Evolutionary conservation across 331 rosid genomes (phyloP).

Genomic region (Dryas integrifolia): DNA sequence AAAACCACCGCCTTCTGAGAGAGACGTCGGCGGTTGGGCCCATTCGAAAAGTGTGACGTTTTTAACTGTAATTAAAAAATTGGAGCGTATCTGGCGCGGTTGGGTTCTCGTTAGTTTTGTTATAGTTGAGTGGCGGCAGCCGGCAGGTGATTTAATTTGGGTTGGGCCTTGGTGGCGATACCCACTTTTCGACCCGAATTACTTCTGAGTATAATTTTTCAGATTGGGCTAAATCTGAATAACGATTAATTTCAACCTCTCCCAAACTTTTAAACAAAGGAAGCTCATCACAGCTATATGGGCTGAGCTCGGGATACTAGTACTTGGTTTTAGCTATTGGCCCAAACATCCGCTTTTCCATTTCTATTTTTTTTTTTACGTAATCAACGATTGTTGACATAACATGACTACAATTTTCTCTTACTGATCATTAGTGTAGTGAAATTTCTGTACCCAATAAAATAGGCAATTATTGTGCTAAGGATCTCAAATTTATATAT

Average conservation of each 20-base stretch:
- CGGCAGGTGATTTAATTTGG: background rate
- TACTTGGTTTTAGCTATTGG: too few species aligned
- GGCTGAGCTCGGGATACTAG: background rate
- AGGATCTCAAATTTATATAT: too few species aligned
- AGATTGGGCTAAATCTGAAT: too few species aligned
- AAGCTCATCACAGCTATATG: background rate
- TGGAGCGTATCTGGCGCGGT: background rate
- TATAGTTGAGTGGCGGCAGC: background rate
- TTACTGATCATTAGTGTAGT: too few species aligned
- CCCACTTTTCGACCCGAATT: background rate
- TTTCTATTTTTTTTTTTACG: too few species aligned
- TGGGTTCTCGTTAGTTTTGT: background rate
- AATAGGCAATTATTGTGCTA: too few species aligned
- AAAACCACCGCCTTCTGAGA: background rate
- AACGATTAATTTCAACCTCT: background rate
- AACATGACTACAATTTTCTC: too few species aligned
- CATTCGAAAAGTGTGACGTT: background rate
- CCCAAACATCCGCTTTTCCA: too few species aligned
- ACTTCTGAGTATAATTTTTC: background rate
- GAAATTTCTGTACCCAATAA: too few species aligned
- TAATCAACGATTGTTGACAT: too few species aligned
- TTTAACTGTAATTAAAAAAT: background rate
- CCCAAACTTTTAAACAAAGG: background rate
- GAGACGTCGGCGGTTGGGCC: slow-evolving; percentile 23
- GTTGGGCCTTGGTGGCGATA: background rate